Conservation (phyloP, 1,284 basidiomycete genomes). For the Caloboletus inedulis region DNA sequence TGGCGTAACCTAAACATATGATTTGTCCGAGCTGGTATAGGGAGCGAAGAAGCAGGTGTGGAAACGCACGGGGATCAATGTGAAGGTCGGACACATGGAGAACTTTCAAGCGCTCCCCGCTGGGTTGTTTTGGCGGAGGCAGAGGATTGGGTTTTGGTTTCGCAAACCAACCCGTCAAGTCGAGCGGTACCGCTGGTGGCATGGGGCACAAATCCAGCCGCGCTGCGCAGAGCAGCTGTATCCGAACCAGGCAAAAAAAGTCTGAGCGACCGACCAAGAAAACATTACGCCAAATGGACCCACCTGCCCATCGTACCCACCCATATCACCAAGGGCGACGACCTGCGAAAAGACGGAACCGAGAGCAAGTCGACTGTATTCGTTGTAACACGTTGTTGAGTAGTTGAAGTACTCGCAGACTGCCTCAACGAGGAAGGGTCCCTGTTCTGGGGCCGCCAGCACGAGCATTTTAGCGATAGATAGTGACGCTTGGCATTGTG, state of each 20-base stretch:
- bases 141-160: constrained; percentile 67
- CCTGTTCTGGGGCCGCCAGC: constrained; percentile 56
- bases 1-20: constrained; percentile 52
- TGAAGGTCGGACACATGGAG: constrained; percentile 76
- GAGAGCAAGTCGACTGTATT: constrained; percentile 44
- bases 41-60: background rate
- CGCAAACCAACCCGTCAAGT: constrained; percentile 54
- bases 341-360: constrained; percentile 66
- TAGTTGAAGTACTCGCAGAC: constrained; percentile 60
- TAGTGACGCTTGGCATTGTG: constrained; percentile 59
- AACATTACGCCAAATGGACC: background rate
- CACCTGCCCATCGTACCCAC: constrained; percentile 67
- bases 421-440: constrained; percentile 53
- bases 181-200: constrained; percentile 49
- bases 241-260: constrained; percentile 20
- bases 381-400: constrained; percentile 46
- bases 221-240: constrained; percentile 49
- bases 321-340: constrained; percentile 57
- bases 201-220: constrained; percentile 48
- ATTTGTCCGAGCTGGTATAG: background rate
- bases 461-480: constrained; percentile 63
- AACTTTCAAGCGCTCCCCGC: constrained; percentile 65
- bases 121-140: constrained; percentile 50
- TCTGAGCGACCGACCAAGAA: background rate
- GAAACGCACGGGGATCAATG: constrained; percentile 61